phyloP scores from a whole-genome alignment of 179 eudicot species.

The Pouteria campechiana region DNA sequence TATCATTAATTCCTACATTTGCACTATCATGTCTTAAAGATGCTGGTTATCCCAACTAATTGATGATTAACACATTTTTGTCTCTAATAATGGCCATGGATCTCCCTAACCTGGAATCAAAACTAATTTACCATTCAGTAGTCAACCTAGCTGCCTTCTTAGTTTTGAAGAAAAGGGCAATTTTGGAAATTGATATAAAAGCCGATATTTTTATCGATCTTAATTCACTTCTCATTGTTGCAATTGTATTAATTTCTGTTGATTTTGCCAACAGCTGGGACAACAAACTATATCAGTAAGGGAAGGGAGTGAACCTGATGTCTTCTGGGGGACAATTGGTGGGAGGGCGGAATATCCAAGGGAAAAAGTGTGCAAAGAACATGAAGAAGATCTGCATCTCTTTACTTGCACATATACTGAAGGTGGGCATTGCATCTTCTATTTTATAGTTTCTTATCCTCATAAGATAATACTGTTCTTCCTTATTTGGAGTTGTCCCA shows the following conservation, averaged over 20 bases:
- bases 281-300: slow-evolving; percentile 47
- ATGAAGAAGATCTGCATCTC: slow-evolving; percentile 48
- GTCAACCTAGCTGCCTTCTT: too few species aligned
- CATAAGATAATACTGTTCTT: slow-evolving; percentile 5
- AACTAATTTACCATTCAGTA: too few species aligned
- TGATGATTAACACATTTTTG: too few species aligned
- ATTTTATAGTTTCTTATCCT: background rate
- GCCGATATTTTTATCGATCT: too few species aligned
- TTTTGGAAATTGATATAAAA: too few species aligned
- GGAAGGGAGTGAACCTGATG: slow-evolving; percentile 64
- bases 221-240: too few species aligned
- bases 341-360: slow-evolving; percentile 56
- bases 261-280: slow-evolving; percentile 30
- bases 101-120: too few species aligned
- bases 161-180: too few species aligned
- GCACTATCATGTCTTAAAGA: too few species aligned
- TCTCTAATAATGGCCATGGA: too few species aligned
- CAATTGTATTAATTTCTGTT: background rate
- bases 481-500: slow-evolving; percentile 13
- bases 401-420: slow-evolving; percentile 31
- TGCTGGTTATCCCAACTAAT: too few species aligned
- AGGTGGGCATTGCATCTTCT: slow-evolving; percentile 20
- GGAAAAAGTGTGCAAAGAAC: slow-evolving; percentile 26
- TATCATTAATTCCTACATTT: too few species aligned
- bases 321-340: slow-evolving; percentile 52